Percentiles rank a stretch among this genome's conserved stretches.
phyloP scores from a whole-genome alignment of 106 monocot species.

The Platanthera guangdongensis region DNA sequence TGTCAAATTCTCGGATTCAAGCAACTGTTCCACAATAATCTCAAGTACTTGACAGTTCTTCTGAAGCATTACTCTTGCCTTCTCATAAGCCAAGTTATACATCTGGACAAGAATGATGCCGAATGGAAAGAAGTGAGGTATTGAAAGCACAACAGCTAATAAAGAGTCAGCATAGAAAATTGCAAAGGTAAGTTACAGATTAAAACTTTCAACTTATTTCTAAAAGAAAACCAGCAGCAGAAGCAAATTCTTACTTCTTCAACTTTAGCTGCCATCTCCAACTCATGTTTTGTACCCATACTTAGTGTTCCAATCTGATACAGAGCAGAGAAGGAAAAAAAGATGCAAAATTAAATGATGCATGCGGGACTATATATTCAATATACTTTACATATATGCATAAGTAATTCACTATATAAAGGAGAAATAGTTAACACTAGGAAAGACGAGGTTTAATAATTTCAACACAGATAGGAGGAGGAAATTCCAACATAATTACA shows the following conservation, averaged over 20 bases:
- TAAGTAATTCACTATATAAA: background rate
- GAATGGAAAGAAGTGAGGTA: background rate
- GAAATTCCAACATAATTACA: too few relatives aligned
- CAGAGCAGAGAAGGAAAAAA: slow-evolving; percentile 2
- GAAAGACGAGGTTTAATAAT: too few relatives aligned
- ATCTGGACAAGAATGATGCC: slow-evolving; percentile 29
- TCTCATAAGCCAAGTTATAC: slow-evolving; percentile 71
- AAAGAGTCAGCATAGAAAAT: background rate
- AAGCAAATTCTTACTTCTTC: slow-evolving; percentile 43
- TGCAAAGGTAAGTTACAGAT: background rate
- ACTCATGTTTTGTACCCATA: slow-evolving; percentile 59
- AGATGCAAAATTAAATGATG: background rate
- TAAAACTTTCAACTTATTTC: background rate
- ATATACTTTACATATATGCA: background rate
- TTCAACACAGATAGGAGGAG: too few relatives aligned
- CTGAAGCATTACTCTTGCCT: slow-evolving; percentile 65
- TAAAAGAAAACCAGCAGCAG: background rate
- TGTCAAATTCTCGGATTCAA: slow-evolving; percentile 64
- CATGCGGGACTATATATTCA: background rate
- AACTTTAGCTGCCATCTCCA: slow-evolving; percentile 84
- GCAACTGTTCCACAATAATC: slow-evolving; percentile 61
- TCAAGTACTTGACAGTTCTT: slow-evolving; percentile 61
- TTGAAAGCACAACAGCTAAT: background rate
- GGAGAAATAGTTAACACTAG: too few relatives aligned
- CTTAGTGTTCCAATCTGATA: slow-evolving; percentile 49